Percentiles rank a stretch among this genome's conserved stretches.
These are phyloP conservation scores for Verticillium alfalfae DNA, from an alignment of 2,329 filamentous ascomycete genomes.

Conservation along the genomic window DNA sequence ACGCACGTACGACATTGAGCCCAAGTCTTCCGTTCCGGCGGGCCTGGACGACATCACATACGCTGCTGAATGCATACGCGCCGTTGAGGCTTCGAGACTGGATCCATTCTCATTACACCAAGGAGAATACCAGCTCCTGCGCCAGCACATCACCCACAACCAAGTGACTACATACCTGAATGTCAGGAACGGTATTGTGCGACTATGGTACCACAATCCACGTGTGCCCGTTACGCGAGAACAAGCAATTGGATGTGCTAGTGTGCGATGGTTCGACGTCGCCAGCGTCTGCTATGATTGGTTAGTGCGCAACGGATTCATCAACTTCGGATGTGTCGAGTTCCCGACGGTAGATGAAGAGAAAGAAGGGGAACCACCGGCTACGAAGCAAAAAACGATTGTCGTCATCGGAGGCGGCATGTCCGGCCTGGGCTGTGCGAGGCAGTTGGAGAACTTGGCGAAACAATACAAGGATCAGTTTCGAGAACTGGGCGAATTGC, in stretches of 20 bases:
- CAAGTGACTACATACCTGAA: conserved; percentile 96
- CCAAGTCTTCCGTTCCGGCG: conserved; percentile 78
- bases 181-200: conserved; percentile 87
- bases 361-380: background rate
- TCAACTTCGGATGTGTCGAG: conserved; percentile 91
- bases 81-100: conserved; percentile 82
- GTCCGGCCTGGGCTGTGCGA: conserved; percentile 84
- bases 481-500: conserved; percentile 57
- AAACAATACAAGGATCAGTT: conserved; percentile 70
- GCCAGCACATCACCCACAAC: conserved; percentile 74
- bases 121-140: conserved; percentile 76
- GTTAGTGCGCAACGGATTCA: conserved; percentile 85
- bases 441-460: conserved; percentile 84
- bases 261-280: conserved; percentile 78
- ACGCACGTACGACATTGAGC: conserved; percentile 53
- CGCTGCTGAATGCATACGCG: conserved; percentile 84
- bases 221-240: conserved; percentile 74
- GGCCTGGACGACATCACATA: conserved; percentile 70
- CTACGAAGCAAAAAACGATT: conserved; percentile 61
- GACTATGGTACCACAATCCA: conserved; percentile 84
- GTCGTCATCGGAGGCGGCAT: conserved; percentile 92
- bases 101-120: conserved; percentile 85
- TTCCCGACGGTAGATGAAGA: conserved; percentile 37
- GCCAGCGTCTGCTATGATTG: conserved; percentile 88
- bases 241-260: conserved; percentile 83